Base-by-base conservation (phyloP, 108 stramenopile species). In the Cyclotella kingstonii region DNA sequence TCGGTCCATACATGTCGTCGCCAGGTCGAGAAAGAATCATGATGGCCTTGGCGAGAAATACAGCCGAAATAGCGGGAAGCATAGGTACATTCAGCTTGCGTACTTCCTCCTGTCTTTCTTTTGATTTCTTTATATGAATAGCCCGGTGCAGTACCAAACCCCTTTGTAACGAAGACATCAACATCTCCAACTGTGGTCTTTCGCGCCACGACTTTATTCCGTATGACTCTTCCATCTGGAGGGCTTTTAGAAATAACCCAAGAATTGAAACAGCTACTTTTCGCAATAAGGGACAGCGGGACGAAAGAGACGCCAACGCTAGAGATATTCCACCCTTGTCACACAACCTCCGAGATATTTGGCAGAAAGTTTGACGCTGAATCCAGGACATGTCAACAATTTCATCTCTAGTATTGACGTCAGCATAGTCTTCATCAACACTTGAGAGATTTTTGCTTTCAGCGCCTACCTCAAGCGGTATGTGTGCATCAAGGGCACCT, bases 141-240 rank as follows among this genome's bases (percentile, higher is more conserved):
- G 70, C 61, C 57, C 68, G 60, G 27, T 66, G 76, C 17, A 85
- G 44, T 5, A 66, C 69, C 21, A 90, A 63, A 12, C 83, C 82
- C 49, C 83, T 56, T 46, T 87, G 91, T 8, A 88, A 47, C 9
- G 88, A 85, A 54, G 87, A 74, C 63, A 93, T 60, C 8, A 90
- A n/a, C 86, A 93, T 86, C 28, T 58, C 81, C 19, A 88, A 47
- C 53, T 93, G 91, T 9, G 88, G 85, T 22, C 91, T 75, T 54
- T 83, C 80, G 39, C 83, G 69, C 91, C 91, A 93, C 14, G 74
- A 66, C 18, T 81, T 64, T 2, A 83, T 45, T 38, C 54, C 60
- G 1, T 57, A 70, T 17, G 91, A 78, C 41, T 85, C 79, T 40
- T 73, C 48, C 48, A 80, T 79, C 45, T 77, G 57, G n/a, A 83